Base-by-base conservation (phyloP, 1,139 yeast genomes). In the Sugiyamaella neomexicana region DNA sequence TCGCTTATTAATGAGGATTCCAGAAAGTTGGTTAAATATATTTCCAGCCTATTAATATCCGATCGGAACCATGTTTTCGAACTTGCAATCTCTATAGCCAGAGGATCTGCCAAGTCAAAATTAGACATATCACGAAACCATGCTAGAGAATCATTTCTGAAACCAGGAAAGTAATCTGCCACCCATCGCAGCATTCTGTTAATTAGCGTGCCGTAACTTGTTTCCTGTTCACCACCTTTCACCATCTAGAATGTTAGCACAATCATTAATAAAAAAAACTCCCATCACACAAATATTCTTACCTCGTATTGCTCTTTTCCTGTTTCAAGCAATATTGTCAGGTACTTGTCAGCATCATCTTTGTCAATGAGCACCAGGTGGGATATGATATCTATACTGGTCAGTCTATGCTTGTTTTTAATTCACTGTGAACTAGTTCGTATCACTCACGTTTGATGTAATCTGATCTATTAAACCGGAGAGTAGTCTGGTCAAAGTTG, bases 81-180 rank as follows among this genome's bases (percentile, higher is more conserved):
- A 31, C 37, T 54, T 10, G 51, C 40, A 17, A 46, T 53, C n/a
- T 54, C 57, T 27, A 37, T 29, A n/a, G 49, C 44, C 23, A 52
- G 27, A 16, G 55, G 55, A 43, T 51, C 56, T 2, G 57, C 52
- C 15, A 29, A 39, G 13, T 46, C 46, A 27, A 46, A 54, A 34
- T 54, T 51, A 16, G 46, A 40, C 23, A 40, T 38, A 25, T 54
- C 55, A 16, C 55, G 23, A 20, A 54, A 54, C 57, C 57, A 54
- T 8, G 45, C 39, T 12, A 54, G 42, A 3, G 53, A 37, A 12
- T 46, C 53, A 16, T 32, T 41, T n/a, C 40, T 46, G 32, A 46
- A 42, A 15, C 45, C 23, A 4, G 57, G 57, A 13, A 54, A 47
- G 16, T 42, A 37, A 23, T 54, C 57, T 7, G 43, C 15, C 1